Evolutionary conservation across 345 rosid species (phyloP), one percentile per base, ranked within the genome.

Genomic region (Euphorbia pulcherrima): DNA sequence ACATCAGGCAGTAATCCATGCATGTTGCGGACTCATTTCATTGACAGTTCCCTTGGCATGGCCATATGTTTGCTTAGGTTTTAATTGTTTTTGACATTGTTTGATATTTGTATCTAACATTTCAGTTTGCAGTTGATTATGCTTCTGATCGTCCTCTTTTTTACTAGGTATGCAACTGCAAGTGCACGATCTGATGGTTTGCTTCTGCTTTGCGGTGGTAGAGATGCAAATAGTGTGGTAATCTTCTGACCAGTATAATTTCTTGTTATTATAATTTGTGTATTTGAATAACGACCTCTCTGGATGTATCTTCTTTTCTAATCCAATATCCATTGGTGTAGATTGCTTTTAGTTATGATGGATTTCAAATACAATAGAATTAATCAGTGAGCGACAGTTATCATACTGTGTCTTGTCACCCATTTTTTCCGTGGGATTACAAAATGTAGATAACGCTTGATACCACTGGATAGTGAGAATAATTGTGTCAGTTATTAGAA

Each of bases 151-250:
- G 55, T 68, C 68, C 57, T 20, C 55, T 26, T 65, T n/a, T 35
- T 78, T 60, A 39, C 72, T 81, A 95, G 99, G 99, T 95, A 95
- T 75, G 97, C 99, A 56, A 94, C 99, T 60, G 99, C 97, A 78
- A 89, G 99, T 85, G 99, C 99, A 23, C 90, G 97, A 40, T 92
- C 99, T 64, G 97, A 95, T 83, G 99, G 99, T 68, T 97, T 95
- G 78, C 99, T 95, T 70, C 80, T 95, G 72, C 99, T 95, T 68
- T 95, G 97, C 83, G 99, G 99, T 39, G 99, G 99, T 75, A 86
- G 97, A 68, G 99, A 95, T 85, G 87, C 90, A 28, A 95, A 78
- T 64, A 90, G 97, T 81, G 97, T 92, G 93, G 99, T 94, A 70
- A 82, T 95, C 61, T 60, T 67, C 56, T 23, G 40, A 27, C 35